Evolutionary conservation across 495 filamentous ascomycete genomes (phyloP).

Genomic region (Clohesyomyces aquaticus): DNA sequence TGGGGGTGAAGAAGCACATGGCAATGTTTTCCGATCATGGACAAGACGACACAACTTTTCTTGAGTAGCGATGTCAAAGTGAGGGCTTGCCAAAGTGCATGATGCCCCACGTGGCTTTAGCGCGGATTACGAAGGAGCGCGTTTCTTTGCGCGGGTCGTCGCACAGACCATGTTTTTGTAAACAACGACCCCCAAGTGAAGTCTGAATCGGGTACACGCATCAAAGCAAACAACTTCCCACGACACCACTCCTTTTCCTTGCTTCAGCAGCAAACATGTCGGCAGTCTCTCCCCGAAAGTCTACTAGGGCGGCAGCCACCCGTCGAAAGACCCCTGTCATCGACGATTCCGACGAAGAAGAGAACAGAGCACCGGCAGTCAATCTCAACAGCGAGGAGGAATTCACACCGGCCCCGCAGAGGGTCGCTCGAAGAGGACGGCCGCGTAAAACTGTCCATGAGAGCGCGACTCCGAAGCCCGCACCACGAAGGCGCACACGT

Average conservation of each 20-base stretch:
- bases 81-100: no score
- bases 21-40: no score
- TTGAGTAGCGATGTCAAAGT: no score
- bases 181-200: no score
- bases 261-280: conserved; percentile 27
- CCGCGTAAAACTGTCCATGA: conserved; percentile 64
- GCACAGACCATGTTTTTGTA: no score
- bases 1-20: no score
- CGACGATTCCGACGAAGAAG: conserved; percentile 76
- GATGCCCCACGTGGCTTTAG: no score
- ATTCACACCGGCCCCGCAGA: conserved; percentile 70
- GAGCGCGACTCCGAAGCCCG: conserved; percentile 46
- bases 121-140: no score
- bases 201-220: background rate
- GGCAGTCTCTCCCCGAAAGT: conserved; percentile 29
- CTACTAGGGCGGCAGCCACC: conserved; percentile 34
- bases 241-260: conserved; percentile 2
- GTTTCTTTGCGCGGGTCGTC: no score
- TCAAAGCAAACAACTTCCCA: conserved; percentile 4
- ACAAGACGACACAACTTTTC: no score
- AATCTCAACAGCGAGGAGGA: conserved; percentile 65
- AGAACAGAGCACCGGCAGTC: conserved; percentile 56
- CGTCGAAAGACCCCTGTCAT: conserved; percentile 57
- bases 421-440: conserved; percentile 53
- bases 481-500: conserved; percentile 43